Conservation (phyloP, 2,329 filamentous ascomycete species). For the Plenodomus biglobosus region DNA sequence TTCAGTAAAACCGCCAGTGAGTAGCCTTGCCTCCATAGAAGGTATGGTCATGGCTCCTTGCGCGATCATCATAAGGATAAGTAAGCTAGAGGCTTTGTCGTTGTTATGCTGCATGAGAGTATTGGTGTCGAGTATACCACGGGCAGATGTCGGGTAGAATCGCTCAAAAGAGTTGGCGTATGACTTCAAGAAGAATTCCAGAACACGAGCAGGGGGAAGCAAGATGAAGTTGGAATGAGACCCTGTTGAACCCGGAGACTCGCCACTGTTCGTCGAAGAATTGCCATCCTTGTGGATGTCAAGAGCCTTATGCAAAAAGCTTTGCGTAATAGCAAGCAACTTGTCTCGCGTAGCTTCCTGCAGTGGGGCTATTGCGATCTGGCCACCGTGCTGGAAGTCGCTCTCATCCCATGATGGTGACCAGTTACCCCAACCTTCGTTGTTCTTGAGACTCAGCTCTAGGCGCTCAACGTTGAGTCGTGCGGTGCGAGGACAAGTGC, state of each 20-base stretch:
- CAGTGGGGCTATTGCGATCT: slow-evolving; percentile 52
- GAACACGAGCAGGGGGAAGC: slow-evolving; percentile 64
- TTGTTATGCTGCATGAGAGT: slow-evolving; percentile 64
- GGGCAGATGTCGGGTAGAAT: slow-evolving; percentile 65
- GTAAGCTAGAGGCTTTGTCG: slow-evolving; percentile 65
- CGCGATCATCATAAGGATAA: slow-evolving; percentile 72
- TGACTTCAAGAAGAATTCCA: slow-evolving; percentile 67
- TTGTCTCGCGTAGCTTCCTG: slow-evolving; percentile 64
- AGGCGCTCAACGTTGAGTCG: slow-evolving; percentile 54
- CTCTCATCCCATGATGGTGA: slow-evolving; percentile 53
- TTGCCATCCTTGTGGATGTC: slow-evolving; percentile 63
- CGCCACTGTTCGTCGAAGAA: slow-evolving; percentile 46
- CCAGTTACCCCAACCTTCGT: slow-evolving; percentile 57
- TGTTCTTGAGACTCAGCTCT: slow-evolving; percentile 54
- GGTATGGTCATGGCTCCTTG: slow-evolving; percentile 69
- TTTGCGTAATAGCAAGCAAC: slow-evolving; percentile 71
- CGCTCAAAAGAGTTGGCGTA: slow-evolving; percentile 67
- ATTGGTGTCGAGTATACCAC: slow-evolving; percentile 65
- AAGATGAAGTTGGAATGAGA: slow-evolving; percentile 63
- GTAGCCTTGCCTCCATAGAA: slow-evolving; percentile 63
- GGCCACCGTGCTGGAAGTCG: slow-evolving; percentile 51
- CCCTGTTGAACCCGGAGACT: slow-evolving; percentile 52
- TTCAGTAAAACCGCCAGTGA: slow-evolving; percentile 68
- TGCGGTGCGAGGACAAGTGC: slow-evolving; percentile 54
- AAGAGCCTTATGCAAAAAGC: slow-evolving; percentile 69